Base-by-base conservation (phyloP, 768 basidiomycete genomes). In the Lentinus tigrinus region DNA sequence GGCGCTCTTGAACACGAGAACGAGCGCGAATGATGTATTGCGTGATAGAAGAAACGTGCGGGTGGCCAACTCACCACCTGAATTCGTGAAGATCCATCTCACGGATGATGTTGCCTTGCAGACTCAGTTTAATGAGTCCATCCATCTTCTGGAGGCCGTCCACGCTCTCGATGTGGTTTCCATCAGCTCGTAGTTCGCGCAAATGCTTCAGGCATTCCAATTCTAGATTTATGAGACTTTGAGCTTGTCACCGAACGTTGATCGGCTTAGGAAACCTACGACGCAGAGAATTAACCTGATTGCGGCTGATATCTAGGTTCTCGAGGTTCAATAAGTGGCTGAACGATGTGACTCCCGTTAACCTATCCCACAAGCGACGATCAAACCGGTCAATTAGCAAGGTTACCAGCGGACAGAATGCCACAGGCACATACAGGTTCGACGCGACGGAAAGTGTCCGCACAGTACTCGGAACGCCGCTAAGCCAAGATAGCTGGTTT, bases 121-220 rank as follows among this genome's bases (percentile, higher is more conserved):
- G 73, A 66, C 90, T 93, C 56, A 98, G 77, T 74, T 93, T 92
- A 67, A 88, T 82, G 26, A 99, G 85, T 19, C 85, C 82, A 64
- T 91, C 89, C 77, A 98, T 81, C 58, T 77, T 78, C 68, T 89
- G 82, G 44, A 99, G 75, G 1, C 95, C 94, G 40, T 88, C 85
- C 16, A 93, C 65, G 67, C 80, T 85, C 17, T 70, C 74, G 63
- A 99, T 88, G 69, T 78, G 79, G 74, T 98, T 98, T 51, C 84
- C 82, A 69, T 98, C 93, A n/a, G 91, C 90, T 55, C 84, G 88
- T 53, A 99, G 83, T 70, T 98, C 94, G 36, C 93, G 84, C 54
- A 98, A 77, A 69, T 92, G 93, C 59, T 84, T 81, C 54, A 98
- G 81, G 70, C 90, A 92, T 59, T 83, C 81, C 27, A 98, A 77